A percentile compares a stretch with the other conserved stretches of the same genome.
Evolutionary conservation across 148 eudicot genomes (phyloP).

Genomic region (Linanthus parryae): DNA sequence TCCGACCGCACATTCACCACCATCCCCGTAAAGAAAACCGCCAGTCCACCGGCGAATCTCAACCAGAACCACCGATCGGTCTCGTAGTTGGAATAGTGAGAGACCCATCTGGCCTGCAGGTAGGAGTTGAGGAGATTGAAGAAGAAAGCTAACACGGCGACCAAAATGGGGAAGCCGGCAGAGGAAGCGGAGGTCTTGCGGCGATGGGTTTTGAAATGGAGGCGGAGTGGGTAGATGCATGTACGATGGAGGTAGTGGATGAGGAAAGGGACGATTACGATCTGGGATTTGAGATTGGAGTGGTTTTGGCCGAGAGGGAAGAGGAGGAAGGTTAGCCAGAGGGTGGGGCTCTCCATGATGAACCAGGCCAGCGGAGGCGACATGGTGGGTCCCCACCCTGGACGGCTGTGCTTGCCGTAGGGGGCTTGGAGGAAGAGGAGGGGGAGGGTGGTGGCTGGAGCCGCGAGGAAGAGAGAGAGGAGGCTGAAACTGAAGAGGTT

Average conservation of each 20-base stretch:
- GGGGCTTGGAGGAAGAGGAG: conserved; percentile 69
- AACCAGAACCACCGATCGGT: conserved; percentile 49
- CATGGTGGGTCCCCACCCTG: conserved; percentile 79
- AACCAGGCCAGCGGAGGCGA: conserved; percentile 73
- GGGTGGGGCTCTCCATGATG: conserved; percentile 79
- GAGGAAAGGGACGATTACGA: conserved; percentile 56
- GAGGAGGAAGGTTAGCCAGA: conserved; percentile 51
- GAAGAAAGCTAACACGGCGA: conserved; percentile 48
- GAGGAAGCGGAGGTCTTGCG: conserved; percentile 15
- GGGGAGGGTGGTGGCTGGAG: conserved; percentile 36
- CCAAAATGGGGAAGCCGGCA: conserved; percentile 38
- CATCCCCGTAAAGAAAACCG: conserved; percentile 55
- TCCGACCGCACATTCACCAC: conserved; percentile 57
- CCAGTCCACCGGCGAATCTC: conserved; percentile 48
- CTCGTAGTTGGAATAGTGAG: conserved; percentile 43
- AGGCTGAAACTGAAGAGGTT: conserved; percentile 29
- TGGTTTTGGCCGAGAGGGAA: conserved; percentile 44
- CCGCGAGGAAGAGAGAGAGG: conserved; percentile 32
- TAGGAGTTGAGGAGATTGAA: conserved; percentile 64
- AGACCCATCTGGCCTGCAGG: conserved; percentile 66
- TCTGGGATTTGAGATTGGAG: conserved; percentile 26
- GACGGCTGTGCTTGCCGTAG: conserved; percentile 68
- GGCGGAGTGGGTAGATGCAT: conserved; percentile 57
- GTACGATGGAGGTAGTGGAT: conserved; percentile 80
- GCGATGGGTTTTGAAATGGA: conserved; percentile 22